A percentile compares a stretch with the other conserved stretches of the same genome.
phyloP scores from a whole-genome alignment of 1,284 basidiomycete species.

The Leccinum insolens region DNA sequence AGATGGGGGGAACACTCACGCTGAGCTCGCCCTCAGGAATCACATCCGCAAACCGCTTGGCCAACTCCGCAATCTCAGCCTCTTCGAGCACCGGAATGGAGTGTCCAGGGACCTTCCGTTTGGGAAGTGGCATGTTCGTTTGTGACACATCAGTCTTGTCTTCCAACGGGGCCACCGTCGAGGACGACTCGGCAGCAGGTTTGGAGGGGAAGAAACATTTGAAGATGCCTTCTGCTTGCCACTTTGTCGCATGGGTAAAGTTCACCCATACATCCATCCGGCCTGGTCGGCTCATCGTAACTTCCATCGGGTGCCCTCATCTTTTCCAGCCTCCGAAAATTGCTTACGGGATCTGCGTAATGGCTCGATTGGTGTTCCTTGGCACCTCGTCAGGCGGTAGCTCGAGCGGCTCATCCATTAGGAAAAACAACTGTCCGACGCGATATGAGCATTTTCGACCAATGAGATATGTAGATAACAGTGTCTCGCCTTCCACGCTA shows the following conservation, averaged over 20 bases:
- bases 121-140: constrained; percentile 67
- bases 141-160: constrained; percentile 54
- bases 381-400: constrained; percentile 46
- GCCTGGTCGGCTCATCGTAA: constrained; percentile 77
- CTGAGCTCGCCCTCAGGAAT: constrained; percentile 84
- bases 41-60: constrained; percentile 74
- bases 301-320: constrained; percentile 80
- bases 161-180: constrained; percentile 25
- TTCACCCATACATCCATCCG: constrained; percentile 90
- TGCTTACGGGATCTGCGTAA: constrained; percentile 51
- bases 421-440: constrained; percentile 58
- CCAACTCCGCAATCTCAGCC: constrained; percentile 71
- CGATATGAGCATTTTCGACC: constrained; percentile 11
- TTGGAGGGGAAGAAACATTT: constrained; percentile 87
- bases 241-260: constrained; percentile 84
- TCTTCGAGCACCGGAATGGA: constrained; percentile 70
- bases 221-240: constrained; percentile 88
- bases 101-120: constrained; percentile 59
- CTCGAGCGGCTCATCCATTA: constrained; percentile 59
- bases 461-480: constrained; percentile 6
- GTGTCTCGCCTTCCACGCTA: constrained; percentile 74
- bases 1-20: constrained; percentile 44
- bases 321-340: constrained; percentile 57
- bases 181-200: constrained; percentile 21
- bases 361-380: constrained; percentile 44